Conservation (phyloP, 2,329 filamentous ascomycete genomes). For the Aspergillus sp. region DNA sequence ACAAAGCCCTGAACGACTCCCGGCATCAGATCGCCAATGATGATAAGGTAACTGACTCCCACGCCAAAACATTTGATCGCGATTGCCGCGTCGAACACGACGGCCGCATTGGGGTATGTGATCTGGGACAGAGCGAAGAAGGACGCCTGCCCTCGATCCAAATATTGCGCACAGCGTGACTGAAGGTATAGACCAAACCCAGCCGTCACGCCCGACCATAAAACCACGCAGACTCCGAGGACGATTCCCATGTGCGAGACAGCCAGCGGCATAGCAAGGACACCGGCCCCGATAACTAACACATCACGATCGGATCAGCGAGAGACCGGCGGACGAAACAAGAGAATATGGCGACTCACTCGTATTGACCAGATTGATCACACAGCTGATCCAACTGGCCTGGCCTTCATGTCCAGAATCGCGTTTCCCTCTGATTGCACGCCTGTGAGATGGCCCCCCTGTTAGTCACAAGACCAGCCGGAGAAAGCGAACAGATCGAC, state of each 20-base stretch:
- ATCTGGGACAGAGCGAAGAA: slow-evolving; percentile 98
- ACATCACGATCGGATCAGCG: slow-evolving; percentile 12
- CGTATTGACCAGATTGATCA: slow-evolving; percentile 94
- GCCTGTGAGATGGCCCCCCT: slow-evolving; percentile 21
- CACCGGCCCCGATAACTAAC: slow-evolving; percentile 85
- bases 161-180: slow-evolving; percentile 85
- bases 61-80: slow-evolving; percentile 98
- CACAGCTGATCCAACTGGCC: slow-evolving; percentile 85
- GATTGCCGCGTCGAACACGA: slow-evolving; percentile 93
- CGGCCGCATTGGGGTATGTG: slow-evolving; percentile 92
- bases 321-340: background rate
- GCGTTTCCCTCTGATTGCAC: slow-evolving; percentile 60
- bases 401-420: slow-evolving; percentile 68
- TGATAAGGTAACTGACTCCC: slow-evolving; percentile 95
- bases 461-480: slow-evolving; percentile 8
- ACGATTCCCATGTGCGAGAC: slow-evolving; percentile 94
- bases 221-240: slow-evolving; percentile 76
- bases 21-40: slow-evolving; percentile 97
- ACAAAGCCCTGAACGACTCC: slow-evolving; percentile 84
- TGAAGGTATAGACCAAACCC: slow-evolving; percentile 95
- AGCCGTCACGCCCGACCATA: slow-evolving; percentile 87
- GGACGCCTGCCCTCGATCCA: slow-evolving; percentile 82
- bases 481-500: background rate
- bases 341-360: slow-evolving; percentile 55
- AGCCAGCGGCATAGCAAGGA: slow-evolving; percentile 92